Conservation (phyloP, 148 eudicot species). For the Nyssa sinensis region DNA sequence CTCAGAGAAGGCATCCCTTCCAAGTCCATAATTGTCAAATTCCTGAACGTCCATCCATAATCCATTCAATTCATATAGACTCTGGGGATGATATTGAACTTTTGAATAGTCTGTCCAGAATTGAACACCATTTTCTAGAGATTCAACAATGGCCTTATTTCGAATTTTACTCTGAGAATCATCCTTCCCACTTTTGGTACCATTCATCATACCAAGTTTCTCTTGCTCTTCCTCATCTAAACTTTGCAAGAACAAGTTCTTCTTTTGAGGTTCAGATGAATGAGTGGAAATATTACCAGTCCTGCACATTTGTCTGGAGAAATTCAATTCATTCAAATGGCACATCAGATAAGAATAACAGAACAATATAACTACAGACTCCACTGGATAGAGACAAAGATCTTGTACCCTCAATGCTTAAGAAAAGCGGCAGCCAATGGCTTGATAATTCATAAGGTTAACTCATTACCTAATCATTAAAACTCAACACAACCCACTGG, state of each 20-base stretch:
- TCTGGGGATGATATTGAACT: constrained; percentile 91
- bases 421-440: no score
- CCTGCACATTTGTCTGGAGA: constrained; percentile 48
- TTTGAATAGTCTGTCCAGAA: constrained; percentile 95
- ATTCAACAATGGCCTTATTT: constrained; percentile 59
- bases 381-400: no score
- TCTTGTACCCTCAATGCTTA: neutral
- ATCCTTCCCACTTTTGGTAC: constrained; percentile 25
- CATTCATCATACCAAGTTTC: constrained; percentile 17
- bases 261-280: constrained; percentile 60
- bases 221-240: constrained; percentile 62
- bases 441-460: no score
- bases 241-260: constrained; percentile 83
- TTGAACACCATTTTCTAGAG: constrained; percentile 68
- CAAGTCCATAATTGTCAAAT: constrained; percentile 73
- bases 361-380: neutral
- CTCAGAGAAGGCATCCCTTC: constrained; percentile 72
- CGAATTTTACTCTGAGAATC: constrained; percentile 39
- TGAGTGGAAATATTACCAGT: constrained; percentile 60
- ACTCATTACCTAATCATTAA: no score
- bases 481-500: no score
- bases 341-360: constrained; percentile 5
- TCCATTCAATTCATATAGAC: constrained; percentile 80
- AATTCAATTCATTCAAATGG: constrained; percentile 20
- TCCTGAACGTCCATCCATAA: constrained; percentile 58